Base-by-base conservation (phyloP, 352 stramenopile species). In the Globisporangium recalcitrans region DNA sequence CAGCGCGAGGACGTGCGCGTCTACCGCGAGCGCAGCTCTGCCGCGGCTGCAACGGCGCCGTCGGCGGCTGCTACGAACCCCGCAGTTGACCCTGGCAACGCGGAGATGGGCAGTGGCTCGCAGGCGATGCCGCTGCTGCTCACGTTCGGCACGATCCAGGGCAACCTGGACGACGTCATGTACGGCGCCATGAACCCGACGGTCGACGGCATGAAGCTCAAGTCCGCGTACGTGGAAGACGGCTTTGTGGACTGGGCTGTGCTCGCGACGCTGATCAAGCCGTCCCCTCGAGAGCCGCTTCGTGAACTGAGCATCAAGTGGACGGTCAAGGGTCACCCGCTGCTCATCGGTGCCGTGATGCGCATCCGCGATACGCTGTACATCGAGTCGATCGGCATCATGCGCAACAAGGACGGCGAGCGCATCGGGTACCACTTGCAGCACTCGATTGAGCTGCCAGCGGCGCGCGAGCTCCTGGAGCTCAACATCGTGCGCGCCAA, bases 301-400 rank as follows among this genome's bases (percentile, higher is more conserved):
- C 57, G 76, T n/a, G 78, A 80, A 3, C 58, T 88, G 1, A 73
- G 71, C 26, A 61, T 90, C 60, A 88, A 88, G 55, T 90, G 81
- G 81, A 64, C 72, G 44, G 73, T 90, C 19, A 59, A 52, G 72
- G 34, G 72, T 68, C 22, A 65, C 53, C 32, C 70, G 0, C 29
- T 58, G 31, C 21, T 80, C 26, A 54, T 75, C 4, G 52, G 65
- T 32, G 64, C 54, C 11, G 52, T 87, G 29, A 61, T 87, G 29
- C 75, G 75, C 19, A 68, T 72, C 6, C 71, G 74, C 16, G 78
- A 90, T 51, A 81, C 80, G 22, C 63, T 87, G 24, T 90, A 72
- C 47, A 67, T 87, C 61, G 77, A 90, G 40, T 65, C 68, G 19
- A 77, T 75, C 0, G 77, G 80, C 21, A 64, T 85, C 19, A 69